Percentiles rank a stretch among this genome's conserved stretches.
Evolutionary conservation across 306 rosid species (phyloP).

Genomic region (Trichosanthes truncata): DNA sequence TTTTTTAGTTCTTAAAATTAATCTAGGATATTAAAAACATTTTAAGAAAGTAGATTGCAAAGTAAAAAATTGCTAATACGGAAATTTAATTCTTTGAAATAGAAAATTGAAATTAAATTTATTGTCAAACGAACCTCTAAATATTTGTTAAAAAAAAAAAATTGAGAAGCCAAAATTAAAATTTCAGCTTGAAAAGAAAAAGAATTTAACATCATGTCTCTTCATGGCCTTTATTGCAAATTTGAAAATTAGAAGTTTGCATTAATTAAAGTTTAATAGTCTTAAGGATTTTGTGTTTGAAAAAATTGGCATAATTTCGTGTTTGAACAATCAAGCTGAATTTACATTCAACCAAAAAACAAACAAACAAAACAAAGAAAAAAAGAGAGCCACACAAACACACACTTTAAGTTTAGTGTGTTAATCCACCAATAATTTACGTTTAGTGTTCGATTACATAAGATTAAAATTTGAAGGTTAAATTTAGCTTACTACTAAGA

Average conservation of each 20-base stretch:
- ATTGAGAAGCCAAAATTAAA: background rate
- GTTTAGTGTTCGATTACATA: too few species aligned
- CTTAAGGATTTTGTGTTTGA: background rate
- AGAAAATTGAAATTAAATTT: background rate
- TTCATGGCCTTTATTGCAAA: background rate
- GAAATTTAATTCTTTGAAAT: too few species aligned
- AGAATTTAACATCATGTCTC: background rate
- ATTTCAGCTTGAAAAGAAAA: too few species aligned
- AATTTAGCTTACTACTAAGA: too few species aligned
- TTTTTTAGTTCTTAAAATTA: too few species aligned
- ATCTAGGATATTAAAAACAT: background rate
- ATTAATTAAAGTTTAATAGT: too few species aligned
- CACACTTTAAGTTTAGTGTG: too few species aligned
- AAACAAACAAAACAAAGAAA: too few species aligned
- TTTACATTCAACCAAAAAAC: background rate
- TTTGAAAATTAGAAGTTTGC: background rate
- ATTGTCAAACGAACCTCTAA: background rate
- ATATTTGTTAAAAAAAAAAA: background rate
- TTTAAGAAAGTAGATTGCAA: too few species aligned
- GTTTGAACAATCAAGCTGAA: background rate
- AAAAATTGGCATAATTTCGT: background rate
- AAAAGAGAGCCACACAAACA: too few species aligned
- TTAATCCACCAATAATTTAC: too few species aligned
- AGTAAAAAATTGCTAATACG: background rate
- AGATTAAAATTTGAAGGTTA: too few species aligned